These are phyloP conservation scores for Saitozyma podzolica DNA, from an alignment of 768 basidiomycete genomes.

Conservation along the genomic window DNA sequence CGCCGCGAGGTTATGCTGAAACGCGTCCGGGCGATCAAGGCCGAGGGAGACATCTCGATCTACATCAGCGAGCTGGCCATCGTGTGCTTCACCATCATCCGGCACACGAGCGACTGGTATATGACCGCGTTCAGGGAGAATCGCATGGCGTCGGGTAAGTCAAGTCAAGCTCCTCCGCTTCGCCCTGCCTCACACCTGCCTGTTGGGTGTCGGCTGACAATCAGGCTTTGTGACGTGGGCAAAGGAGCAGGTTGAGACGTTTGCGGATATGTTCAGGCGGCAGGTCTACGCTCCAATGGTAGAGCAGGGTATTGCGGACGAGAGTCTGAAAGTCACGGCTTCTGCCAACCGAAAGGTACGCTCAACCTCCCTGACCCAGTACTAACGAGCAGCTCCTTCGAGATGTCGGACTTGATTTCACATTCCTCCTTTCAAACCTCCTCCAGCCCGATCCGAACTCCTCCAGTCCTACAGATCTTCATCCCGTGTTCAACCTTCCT, in stretches of 20 bases:
- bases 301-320: constrained; percentile 68
- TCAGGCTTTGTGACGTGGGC: constrained; percentile 94
- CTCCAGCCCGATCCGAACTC: constrained; percentile 37
- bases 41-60: constrained; percentile 80
- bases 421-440: constrained; percentile 71
- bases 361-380: not conserved
- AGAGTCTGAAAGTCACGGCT: constrained; percentile 74
- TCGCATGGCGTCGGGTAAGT: constrained; percentile 84
- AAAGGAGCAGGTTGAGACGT: constrained; percentile 76
- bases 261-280: constrained; percentile 78
- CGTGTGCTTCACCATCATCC: constrained; percentile 89
- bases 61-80: constrained; percentile 86
- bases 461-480: constrained; percentile 2
- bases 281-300: constrained; percentile 87
- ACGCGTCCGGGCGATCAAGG: constrained; percentile 80
- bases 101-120: constrained; percentile 98
- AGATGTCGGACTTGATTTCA: constrained; percentile 92
- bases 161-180: not conserved
- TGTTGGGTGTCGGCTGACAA: not conserved
- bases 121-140: constrained; percentile 93
- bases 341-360: constrained; percentile 79
- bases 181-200: not conserved
- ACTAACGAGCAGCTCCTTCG: constrained; percentile 65
- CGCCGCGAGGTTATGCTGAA: constrained; percentile 71
- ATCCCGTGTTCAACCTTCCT: constrained; percentile 21